A percentile compares a stretch with the other conserved stretches of the same genome.
Conservation (phyloP, 2,329 filamentous ascomycete species). For the Fusarium solani-melongenae region DNA sequence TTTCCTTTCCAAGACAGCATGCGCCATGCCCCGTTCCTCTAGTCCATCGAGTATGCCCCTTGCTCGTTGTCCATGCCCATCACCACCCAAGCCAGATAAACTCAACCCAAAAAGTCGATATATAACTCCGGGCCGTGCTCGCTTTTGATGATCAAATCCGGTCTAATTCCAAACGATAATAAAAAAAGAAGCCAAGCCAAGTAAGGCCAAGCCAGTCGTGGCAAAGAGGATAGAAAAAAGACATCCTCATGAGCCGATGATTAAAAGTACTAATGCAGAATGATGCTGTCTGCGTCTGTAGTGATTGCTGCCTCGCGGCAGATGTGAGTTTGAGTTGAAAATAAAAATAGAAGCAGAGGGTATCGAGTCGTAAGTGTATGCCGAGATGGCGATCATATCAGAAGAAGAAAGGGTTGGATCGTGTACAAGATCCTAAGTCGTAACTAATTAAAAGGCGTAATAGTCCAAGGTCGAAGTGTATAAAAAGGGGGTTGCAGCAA, state of each 20-base stretch:
- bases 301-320: not conserved
- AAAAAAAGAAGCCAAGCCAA: not conserved
- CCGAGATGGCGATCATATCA: constrained; percentile 29
- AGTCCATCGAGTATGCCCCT: not conserved
- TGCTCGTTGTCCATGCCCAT: not conserved
- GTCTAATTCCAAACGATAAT: constrained; percentile 13
- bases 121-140: constrained; percentile 40
- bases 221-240: constrained; percentile 1
- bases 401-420: constrained; percentile 21
- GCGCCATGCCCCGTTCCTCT: not conserved
- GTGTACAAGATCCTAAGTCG: constrained; percentile 16
- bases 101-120: constrained; percentile 21
- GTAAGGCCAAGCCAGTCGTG: not conserved
- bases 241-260: constrained; percentile 10
- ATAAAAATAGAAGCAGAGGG: constrained; percentile 28
- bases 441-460: constrained; percentile 32
- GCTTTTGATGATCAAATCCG: constrained; percentile 26
- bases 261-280: constrained; percentile 24
- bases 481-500: not conserved
- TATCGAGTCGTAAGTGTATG: constrained; percentile 43
- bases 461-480: not conserved
- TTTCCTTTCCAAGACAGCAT: not conserved
- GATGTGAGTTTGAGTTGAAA: not conserved
- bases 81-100: constrained; percentile 4
- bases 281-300: constrained; percentile 9